These are phyloP conservation scores for Annulohypoxylon stygium DNA, from an alignment of 495 filamentous ascomycete genomes.

Conservation along the genomic window DNA sequence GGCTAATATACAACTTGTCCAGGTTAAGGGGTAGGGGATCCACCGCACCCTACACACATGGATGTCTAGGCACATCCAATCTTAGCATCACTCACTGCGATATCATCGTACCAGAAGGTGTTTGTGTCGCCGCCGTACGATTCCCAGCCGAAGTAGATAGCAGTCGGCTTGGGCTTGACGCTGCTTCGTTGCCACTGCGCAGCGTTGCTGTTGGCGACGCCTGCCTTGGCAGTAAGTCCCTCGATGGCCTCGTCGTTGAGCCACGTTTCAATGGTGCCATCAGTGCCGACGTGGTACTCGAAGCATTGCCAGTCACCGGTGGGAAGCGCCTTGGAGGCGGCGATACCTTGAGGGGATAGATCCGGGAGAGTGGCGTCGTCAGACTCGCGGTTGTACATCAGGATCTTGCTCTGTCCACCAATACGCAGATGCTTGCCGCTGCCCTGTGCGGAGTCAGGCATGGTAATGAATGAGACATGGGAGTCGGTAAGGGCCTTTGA, in stretches of 20 bases:
- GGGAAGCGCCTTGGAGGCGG: constrained; percentile 62
- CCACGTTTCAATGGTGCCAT: constrained; percentile 70
- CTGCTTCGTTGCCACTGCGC: constrained; percentile 62
- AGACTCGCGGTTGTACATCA: constrained; percentile 72
- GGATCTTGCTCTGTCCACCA: constrained; percentile 67
- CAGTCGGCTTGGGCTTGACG: constrained; percentile 63
- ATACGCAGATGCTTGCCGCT: constrained; percentile 69
- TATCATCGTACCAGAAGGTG: constrained; percentile 72
- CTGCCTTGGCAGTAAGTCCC: constrained; percentile 62
- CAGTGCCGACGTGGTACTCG: constrained; percentile 68
- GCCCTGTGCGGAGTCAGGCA: constrained; percentile 68
- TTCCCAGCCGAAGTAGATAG: constrained; percentile 72
- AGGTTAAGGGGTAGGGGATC: constrained; percentile 4
- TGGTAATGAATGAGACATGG: constrained; percentile 72
- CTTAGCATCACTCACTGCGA: constrained; percentile 58
- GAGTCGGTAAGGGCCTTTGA: constrained; percentile 64
- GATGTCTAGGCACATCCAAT: constrained; percentile 57
- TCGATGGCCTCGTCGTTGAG: constrained; percentile 63
- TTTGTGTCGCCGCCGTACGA: constrained; percentile 69
- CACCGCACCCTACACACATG: neutral
- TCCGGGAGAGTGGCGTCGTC: constrained; percentile 72
- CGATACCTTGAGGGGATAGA: constrained; percentile 67
- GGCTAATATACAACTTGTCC: constrained; percentile 11
- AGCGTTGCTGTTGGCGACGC: constrained; percentile 63
- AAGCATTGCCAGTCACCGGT: constrained; percentile 67